A percentile compares a stretch with the other conserved stretches of the same genome.
Conservation (phyloP, 345 rosid genomes). For the Brassica napus region Da-Ae NC_063438.1:9203001-9203500, state of each 20-base stretch:
- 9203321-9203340: neutral
- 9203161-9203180: constrained; percentile 16
- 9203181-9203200: neutral
- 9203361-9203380: constrained; percentile 65
- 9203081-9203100: constrained; percentile 55
- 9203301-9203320: constrained; percentile 9
- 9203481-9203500: constrained; percentile 98
- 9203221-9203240: neutral
- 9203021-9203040: constrained; percentile 48
- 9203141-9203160: neutral
- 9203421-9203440: constrained; percentile 98
- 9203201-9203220: neutral
- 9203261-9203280: constrained; percentile 14
- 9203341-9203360: neutral
- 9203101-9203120: neutral
- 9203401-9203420: constrained; percentile 98
- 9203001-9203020: constrained; percentile 59
- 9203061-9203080: constrained; percentile 88
- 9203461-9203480: constrained; percentile 99
- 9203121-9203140: neutral
- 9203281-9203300: constrained; percentile 16
- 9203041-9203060: constrained; percentile 96
- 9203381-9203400: constrained; percentile 99
- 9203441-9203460: constrained; percentile 98
- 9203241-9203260: neutral